These are phyloP conservation scores for Stromatinia cepivora DNA, from an alignment of 2,329 filamentous ascomycete species.

Conservation along the genomic window DNA sequence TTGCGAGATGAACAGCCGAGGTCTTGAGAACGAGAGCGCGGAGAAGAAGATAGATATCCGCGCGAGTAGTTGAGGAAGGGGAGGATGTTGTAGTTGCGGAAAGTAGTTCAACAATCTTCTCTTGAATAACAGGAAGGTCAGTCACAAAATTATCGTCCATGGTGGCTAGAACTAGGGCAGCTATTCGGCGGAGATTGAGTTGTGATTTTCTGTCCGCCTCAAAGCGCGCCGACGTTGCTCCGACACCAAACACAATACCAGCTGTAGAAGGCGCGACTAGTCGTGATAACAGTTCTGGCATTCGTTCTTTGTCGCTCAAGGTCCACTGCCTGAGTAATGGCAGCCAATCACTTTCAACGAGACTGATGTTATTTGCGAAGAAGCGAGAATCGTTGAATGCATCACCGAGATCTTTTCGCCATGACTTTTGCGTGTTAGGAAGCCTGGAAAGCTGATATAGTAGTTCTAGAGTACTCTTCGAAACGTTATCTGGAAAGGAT, in stretches of 20 bases:
- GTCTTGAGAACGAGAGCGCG: slow-evolving; percentile 79
- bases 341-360: slow-evolving; percentile 77
- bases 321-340: slow-evolving; percentile 82
- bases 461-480: slow-evolving; percentile 67
- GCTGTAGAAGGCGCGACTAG: slow-evolving; percentile 85
- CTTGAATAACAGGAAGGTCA: slow-evolving; percentile 71
- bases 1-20: slow-evolving; percentile 75
- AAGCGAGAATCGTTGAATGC: slow-evolving; percentile 89
- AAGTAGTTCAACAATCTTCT: slow-evolving; percentile 84
- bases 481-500: slow-evolving; percentile 82
- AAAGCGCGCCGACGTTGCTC: slow-evolving; percentile 87
- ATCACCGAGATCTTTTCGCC: slow-evolving; percentile 90
- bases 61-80: slow-evolving; percentile 83
- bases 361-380: slow-evolving; percentile 66
- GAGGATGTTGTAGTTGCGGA: slow-evolving; percentile 83
- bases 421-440: slow-evolving; percentile 78
- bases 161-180: slow-evolving; percentile 75
- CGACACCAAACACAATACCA: slow-evolving; percentile 97
- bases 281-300: slow-evolving; percentile 76
- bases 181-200: slow-evolving; percentile 80
- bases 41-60: slow-evolving; percentile 86
- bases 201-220: slow-evolving; percentile 94
- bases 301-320: slow-evolving; percentile 80
- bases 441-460: slow-evolving; percentile 76
- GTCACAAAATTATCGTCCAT: slow-evolving; percentile 76